These are phyloP conservation scores for Begonia peltatifolia DNA, from an alignment of 306 rosid species.

Conservation along the genomic window DNA sequence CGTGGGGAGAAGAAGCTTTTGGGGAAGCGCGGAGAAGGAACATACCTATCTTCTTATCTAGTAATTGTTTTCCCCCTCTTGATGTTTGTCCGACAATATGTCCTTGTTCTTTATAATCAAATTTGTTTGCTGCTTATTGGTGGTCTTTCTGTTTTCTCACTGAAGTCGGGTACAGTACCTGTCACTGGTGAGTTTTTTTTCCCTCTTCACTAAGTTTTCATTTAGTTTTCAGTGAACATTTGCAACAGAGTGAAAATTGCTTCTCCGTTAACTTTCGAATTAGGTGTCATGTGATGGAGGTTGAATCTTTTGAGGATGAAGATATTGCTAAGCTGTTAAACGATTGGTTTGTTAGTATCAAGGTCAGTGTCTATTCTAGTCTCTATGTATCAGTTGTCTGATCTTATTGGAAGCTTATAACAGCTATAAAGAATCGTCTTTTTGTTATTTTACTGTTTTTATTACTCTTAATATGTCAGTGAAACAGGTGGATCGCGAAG, in stretches of 20 bases:
- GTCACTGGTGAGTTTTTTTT: constrained; percentile 64
- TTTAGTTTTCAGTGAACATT: too few relatives aligned
- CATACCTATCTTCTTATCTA: constrained; percentile 84
- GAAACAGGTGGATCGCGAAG: constrained; percentile 87
- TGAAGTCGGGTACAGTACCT: constrained; percentile 92
- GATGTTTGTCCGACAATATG: neutral
- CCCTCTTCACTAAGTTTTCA: constrained; percentile 1
- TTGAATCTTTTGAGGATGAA: constrained; percentile 81
- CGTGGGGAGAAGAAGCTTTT: constrained; percentile 95
- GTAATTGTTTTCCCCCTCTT: constrained; percentile 20
- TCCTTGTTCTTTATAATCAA: constrained; percentile 1
- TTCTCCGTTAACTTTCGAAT: constrained; percentile 1
- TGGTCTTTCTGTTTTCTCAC: constrained; percentile 7
- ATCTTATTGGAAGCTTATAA: constrained; percentile 1
- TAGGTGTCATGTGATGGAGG: constrained; percentile 99
- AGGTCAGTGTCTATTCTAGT: constrained; percentile 25
- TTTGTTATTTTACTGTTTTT: constrained; percentile 7
- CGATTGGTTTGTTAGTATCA: constrained; percentile 84
- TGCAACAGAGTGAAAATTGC: too few relatives aligned
- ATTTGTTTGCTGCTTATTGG: constrained; percentile 1
- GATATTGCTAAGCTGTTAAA: constrained; percentile 65
- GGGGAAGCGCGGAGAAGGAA: constrained; percentile 65
- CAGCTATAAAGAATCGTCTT: constrained; percentile 1
- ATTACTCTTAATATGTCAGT: constrained; percentile 19
- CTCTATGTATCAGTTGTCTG: neutral